Base-by-base conservation (phyloP, 805 yeast species). In the Geotrichum ghanense region DNA sequence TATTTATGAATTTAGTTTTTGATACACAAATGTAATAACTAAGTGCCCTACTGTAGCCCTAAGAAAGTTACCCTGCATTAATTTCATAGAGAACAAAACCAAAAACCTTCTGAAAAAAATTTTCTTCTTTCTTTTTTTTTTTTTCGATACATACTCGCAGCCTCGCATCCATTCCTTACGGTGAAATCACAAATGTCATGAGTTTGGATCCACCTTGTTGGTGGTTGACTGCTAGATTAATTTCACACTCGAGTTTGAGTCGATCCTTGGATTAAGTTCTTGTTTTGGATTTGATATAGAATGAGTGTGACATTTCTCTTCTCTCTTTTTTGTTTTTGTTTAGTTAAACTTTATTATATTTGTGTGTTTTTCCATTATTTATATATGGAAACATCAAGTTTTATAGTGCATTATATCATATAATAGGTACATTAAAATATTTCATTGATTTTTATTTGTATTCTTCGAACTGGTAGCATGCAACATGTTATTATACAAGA, bases 271-370 rank as follows among this genome's bases (percentile, higher is more conserved):
- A 25, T n/a, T n/a, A 31, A 6, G 12, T 10, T 12, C 14, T 31
- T 31, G 37, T 31, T 31, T 31, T 31, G 37, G 37, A 31, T n/a
- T n/a, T 19, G 37, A 31, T 31, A 31, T 31, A 31, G 37, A 31
- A 31, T 10, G 37, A 31, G 37, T 31, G 37, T n/a, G 10, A 31
- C 37, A 31, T n/a, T n/a, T n/a, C n/a, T n/a, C n/a, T n/a, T n/a
- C n/a, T n/a, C n/a, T n/a, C n/a, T n/a, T n/a, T n/a, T n/a, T n/a
- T n/a, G n/a, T n/a, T n/a, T n/a, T n/a, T n/a, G n/a, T n/a, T n/a
- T n/a, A n/a, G n/a, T n/a, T n/a, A n/a, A n/a, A n/a, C n/a, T n/a
- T n/a, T n/a, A n/a, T n/a, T n/a, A n/a, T n/a, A n/a, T n/a, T n/a
- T n/a, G n/a, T n/a, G n/a, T n/a, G n/a, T n/a, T n/a, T n/a, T n/a